A percentile compares a stretch with the other conserved stretches of the same genome.
phyloP scores from a whole-genome alignment of 1,139 yeast species.

The Zygosaccharomyces sapae region DNA sequence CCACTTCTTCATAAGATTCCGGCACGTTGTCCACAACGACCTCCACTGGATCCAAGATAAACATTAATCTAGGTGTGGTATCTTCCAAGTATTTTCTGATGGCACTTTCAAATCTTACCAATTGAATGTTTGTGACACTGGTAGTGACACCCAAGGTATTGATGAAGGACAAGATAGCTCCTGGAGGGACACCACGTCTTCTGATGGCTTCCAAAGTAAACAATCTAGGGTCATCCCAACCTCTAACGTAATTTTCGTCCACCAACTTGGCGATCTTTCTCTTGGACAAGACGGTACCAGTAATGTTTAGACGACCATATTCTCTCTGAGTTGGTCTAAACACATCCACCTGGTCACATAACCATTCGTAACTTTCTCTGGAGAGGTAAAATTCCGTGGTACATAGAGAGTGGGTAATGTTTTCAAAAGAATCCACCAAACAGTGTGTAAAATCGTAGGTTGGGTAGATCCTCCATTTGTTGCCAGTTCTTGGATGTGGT shows the following conservation, averaged over 20 bases:
- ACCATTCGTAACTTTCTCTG: conserved; percentile 96
- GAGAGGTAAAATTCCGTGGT: conserved; percentile 91
- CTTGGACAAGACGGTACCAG: conserved; percentile 92
- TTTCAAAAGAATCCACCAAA: conserved; percentile 95
- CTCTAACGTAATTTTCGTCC: conserved; percentile 74
- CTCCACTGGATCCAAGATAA: conserved; percentile 81
- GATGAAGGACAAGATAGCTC: conserved; percentile 88
- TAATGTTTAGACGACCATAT: conserved; percentile 90
- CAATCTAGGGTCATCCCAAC: conserved; percentile 98
- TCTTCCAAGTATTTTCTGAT: conserved; percentile 84
- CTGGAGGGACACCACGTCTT: conserved; percentile 99
- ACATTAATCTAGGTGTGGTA: conserved; percentile 92
- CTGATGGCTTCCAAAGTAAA: conserved; percentile 91
- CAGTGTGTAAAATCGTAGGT: conserved; percentile 99
- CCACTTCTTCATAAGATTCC: conserved; percentile 64
- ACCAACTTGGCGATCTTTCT: conserved; percentile 93
- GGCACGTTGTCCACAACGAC: conserved; percentile 78
- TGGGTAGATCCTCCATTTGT: conserved; percentile 96
- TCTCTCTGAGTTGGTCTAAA: conserved; percentile 99
- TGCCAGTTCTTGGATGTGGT: conserved; percentile 93
- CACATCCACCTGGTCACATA: conserved; percentile 90
- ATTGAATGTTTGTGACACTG: conserved; percentile 85
- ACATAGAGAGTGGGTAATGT: conserved; percentile 90
- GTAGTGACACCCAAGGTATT: conserved; percentile 97
- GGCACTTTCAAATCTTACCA: conserved; percentile 81